Conservation (phyloP, 305 asterid genomes). For the Stenogyne calaminthoides region DNA sequence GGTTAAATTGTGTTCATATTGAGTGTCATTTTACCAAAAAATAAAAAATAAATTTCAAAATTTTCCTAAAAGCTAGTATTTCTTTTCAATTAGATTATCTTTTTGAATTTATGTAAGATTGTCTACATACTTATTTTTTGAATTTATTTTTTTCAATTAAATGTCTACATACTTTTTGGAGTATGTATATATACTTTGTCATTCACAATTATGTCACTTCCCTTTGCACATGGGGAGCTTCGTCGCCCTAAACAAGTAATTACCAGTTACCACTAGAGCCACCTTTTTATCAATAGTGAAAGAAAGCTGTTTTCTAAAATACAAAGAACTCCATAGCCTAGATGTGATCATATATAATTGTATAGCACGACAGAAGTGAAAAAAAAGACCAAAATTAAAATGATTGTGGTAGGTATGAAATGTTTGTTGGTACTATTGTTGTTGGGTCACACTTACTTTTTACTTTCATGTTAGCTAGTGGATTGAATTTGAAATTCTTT, state of each 20-base stretch:
- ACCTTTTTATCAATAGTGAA: slow-evolving; percentile 6
- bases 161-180: no score
- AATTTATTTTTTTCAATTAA: no score
- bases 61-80: no score
- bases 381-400: slow-evolving; percentile 9
- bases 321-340: not conserved
- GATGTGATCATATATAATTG: not conserved
- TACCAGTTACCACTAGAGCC: slow-evolving; percentile 23
- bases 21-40: no score
- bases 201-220: slow-evolving; percentile 20
- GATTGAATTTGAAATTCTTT: not conserved
- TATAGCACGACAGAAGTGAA: not conserved
- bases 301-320: not conserved
- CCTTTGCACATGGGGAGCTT: slow-evolving; percentile 21
- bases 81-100: no score
- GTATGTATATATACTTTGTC: not conserved
- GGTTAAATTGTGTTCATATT: no score
- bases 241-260: slow-evolving; percentile 16
- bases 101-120: no score
- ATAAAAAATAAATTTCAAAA: no score
- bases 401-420: slow-evolving; percentile 26
- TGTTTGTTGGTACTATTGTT: slow-evolving; percentile 12
- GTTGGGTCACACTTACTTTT: slow-evolving; percentile 18
- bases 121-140: no score
- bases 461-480: slow-evolving; percentile 9